A percentile compares a stretch with the other conserved stretches of the same genome.
Conservation (phyloP, 106 monocot species). For the Dactylorhiza incarnata region DNA sequence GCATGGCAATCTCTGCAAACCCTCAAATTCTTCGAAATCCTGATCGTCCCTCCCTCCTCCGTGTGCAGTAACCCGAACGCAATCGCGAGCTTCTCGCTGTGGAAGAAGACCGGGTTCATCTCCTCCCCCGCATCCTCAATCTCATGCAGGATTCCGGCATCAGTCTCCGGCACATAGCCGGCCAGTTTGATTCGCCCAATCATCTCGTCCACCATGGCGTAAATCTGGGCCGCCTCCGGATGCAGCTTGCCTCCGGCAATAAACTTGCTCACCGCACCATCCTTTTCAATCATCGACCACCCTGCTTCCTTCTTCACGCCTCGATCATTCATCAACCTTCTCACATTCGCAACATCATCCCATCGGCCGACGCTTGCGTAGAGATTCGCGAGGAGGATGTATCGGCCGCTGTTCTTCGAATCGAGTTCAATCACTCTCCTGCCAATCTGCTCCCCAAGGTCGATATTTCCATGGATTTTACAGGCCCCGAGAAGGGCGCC, state of each 20-base stretch:
- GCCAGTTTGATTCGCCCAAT: conserved; percentile 35
- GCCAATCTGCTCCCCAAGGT: conserved; percentile 55
- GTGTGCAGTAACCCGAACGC: conserved; percentile 62
- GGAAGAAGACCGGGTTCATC: conserved; percentile 43
- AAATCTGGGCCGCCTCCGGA: conserved; percentile 41
- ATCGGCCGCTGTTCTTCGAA: conserved; percentile 55
- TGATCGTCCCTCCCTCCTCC: conserved; percentile 37
- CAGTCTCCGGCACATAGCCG: conserved; percentile 44
- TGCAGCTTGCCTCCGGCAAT: conserved; percentile 47
- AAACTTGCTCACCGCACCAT: conserved; percentile 53
- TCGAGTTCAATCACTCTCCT: conserved; percentile 51
- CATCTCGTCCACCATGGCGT: conserved; percentile 51
- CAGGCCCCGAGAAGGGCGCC: conserved; percentile 88
- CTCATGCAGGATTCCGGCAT: conserved; percentile 30
- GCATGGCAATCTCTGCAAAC: conserved; percentile 75
- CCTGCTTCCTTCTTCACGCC: conserved; percentile 77
- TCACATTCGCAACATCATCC: conserved; percentile 55
- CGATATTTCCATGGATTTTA: conserved; percentile 48
- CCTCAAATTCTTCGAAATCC: conserved; percentile 71
- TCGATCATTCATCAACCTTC: conserved; percentile 63
- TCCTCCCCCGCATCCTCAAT: conserved; percentile 40
- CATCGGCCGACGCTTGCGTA: conserved; percentile 49
- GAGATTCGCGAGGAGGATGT: conserved; percentile 64
- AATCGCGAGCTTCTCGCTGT: conserved; percentile 84
- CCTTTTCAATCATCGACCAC: conserved; percentile 51